Percentiles rank a stretch among this genome's conserved stretches.
Evolutionary conservation across 2,329 filamentous ascomycete genomes (phyloP).

Genomic region (Bipolaris victoriae): DNA sequence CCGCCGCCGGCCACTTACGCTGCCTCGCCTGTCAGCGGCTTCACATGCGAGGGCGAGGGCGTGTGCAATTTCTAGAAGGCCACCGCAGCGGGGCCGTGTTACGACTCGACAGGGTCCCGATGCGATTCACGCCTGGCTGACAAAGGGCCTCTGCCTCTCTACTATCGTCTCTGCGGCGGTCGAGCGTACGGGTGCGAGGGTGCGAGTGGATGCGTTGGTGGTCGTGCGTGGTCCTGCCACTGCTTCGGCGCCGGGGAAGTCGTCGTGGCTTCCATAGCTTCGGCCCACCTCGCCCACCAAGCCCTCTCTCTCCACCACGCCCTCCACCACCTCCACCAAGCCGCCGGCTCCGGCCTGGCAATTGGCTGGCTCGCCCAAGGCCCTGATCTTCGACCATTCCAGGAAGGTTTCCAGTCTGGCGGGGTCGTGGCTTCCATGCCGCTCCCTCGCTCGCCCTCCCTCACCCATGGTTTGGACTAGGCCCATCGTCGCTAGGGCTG

Average conservation of each 20-base stretch:
- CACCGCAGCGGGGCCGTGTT: conserved; percentile 35
- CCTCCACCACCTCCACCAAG: too few species aligned
- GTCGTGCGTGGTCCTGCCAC: conserved; percentile 37
- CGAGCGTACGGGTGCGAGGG: conserved; percentile 21
- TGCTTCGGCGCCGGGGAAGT: conserved; percentile 48
- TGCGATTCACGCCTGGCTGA: conserved; percentile 36
- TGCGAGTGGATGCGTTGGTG: not conserved
- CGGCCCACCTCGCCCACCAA: conserved; percentile 23
- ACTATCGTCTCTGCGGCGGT: not conserved
- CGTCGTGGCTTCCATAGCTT: conserved; percentile 47
- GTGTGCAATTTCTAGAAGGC: conserved; percentile 40
- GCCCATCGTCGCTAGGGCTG: conserved; percentile 2
- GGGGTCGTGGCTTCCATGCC: conserved; percentile 33
- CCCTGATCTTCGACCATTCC: conserved; percentile 45
- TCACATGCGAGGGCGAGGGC: conserved; percentile 16
- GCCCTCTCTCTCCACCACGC: conserved; percentile 30
- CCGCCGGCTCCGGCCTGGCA: conserved; percentile 43
- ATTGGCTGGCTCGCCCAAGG: conserved; percentile 40
- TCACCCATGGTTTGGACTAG: conserved; percentile 22
- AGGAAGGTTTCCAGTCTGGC: conserved; percentile 33
- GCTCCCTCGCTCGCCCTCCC: conserved; percentile 10
- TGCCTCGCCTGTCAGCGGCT: not conserved
- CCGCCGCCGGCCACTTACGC: too few species aligned
- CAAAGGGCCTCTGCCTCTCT: conserved; percentile 32
- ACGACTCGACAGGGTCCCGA: conserved; percentile 35